Conservation (phyloP, 208 protist genomes). For the Leishmania gerbilli region DNA sequence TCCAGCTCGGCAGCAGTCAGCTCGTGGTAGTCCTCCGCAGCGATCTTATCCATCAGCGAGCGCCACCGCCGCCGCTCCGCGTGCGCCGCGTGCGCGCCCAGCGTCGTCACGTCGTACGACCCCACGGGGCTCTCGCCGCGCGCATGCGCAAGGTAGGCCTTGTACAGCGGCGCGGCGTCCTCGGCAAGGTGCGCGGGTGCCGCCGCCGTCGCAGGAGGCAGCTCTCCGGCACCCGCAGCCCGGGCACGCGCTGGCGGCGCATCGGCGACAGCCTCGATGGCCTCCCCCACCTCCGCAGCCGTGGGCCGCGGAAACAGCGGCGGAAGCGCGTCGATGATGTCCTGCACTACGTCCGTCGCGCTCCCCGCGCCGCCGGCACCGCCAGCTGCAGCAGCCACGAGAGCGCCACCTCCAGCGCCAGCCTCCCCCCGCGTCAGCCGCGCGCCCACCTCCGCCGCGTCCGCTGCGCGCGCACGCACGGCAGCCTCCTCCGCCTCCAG, state of each 20-base stretch:
- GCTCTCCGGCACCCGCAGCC: neutral
- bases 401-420: conserved; percentile 5
- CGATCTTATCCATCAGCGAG: conserved; percentile 73
- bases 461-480: conserved; percentile 41
- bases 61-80: conserved; percentile 77
- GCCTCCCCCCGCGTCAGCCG: neutral
- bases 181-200: conserved; percentile 22
- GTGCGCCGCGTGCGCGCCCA: conserved; percentile 43
- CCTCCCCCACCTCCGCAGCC: neutral
- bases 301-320: conserved; percentile 25
- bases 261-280: neutral
- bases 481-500: conserved; percentile 57
- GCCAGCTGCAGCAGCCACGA: conserved; percentile 3
- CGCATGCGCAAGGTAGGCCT: conserved; percentile 68
- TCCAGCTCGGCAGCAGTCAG: conserved; percentile 58
- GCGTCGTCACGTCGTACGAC: conserved; percentile 60
- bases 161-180: conserved; percentile 59
- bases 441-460: conserved; percentile 34
- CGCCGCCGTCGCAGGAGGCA: neutral
- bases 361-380: conserved; percentile 8
- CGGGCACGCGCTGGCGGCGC: neutral
- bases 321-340: conserved; percentile 37
- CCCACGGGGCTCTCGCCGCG: conserved; percentile 51
- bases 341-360: conserved; percentile 26
- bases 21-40: conserved; percentile 71